Evolutionary conservation across 768 basidiomycete genomes (phyloP), one percentile per base, ranked within the genome.

Genomic region (Lepiota venenata): DNA sequence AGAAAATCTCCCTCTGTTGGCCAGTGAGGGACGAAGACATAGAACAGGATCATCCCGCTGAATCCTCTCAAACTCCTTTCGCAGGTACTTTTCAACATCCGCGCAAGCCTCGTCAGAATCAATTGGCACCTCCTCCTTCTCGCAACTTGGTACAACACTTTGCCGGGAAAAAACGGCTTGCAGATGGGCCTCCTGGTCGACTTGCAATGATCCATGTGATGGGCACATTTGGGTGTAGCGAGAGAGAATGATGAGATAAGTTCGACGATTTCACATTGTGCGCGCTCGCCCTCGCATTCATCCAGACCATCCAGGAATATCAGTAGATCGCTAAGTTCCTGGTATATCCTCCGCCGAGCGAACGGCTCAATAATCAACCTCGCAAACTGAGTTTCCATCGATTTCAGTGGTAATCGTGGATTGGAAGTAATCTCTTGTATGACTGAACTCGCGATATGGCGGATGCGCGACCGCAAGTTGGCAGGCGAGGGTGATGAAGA

Each of bases 271-370:
- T 58, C 48, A 6, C 25, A 37, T 22, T 65, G 66, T 1, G 47
- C 25, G 15, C 50, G 32, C 1, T 54, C 29, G 15, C 47, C 58
- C 0, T 56, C 40, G 16, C 66, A 65, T 50, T 66, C 68, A 38
- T 69, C 68, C 2, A 68, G 47, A 6, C 63, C 66, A 47, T 69
- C 68, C 18, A 46, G 8, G 29, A 44, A 65, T 59, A 21, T 63
- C 47, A 9, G 63, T 40, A 36, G 54, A 5, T 36, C 36, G 2
- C 3, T 49, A 10, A 20, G n/a, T 11, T 27, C 36, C 37, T 22
- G 6, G 7, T 38, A 38, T 38, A 49, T 14, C 1, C 37, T 2
- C 18, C 12, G 36, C 2, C 20, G 21, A 4, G 20, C 47, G 11
- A 49, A 49, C 2, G 39, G 39, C 32, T 32, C 10, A 32, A 32